These are phyloP conservation scores for Xerocomus nothofagi DNA, from an alignment of 1,284 basidiomycete species.

Conservation along the genomic window DNA sequence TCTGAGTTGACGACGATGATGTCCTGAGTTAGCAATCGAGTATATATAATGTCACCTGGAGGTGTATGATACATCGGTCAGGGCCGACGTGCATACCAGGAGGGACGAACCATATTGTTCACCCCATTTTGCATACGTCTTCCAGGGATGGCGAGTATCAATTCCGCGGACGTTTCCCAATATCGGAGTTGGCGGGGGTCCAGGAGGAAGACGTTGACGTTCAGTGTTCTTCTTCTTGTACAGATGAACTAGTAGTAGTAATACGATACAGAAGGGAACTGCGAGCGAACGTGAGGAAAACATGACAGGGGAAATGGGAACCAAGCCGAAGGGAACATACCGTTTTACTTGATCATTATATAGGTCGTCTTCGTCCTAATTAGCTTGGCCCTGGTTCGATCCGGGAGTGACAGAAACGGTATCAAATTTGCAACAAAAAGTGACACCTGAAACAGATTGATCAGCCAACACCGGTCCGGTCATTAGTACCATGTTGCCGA, in stretches of 20 bases:
- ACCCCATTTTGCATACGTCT: constrained; percentile 24
- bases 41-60: constrained; percentile 24
- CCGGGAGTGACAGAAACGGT: too few species aligned
- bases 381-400: neutral
- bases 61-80: neutral
- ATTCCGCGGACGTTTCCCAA: constrained; percentile 24
- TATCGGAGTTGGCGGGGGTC: constrained; percentile 20
- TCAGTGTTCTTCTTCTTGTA: constrained; percentile 4
- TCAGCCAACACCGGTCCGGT: too few species aligned
- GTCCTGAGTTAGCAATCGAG: constrained; percentile 18
- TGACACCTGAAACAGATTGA: too few species aligned
- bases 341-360: neutral
- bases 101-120: constrained; percentile 22
- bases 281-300: neutral
- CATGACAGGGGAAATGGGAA: constrained; percentile 1
- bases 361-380: neutral
- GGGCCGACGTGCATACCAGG: neutral
- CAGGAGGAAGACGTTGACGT: constrained; percentile 21
- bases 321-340: neutral
- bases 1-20: constrained; percentile 28
- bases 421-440: too few species aligned
- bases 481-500: too few species aligned
- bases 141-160: constrained; percentile 22
- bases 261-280: constrained; percentile 10
- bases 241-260: constrained; percentile 9